These are phyloP conservation scores for Noccaea caerulescens DNA, from an alignment of 345 rosid genomes.

Conservation along the genomic window DNA sequence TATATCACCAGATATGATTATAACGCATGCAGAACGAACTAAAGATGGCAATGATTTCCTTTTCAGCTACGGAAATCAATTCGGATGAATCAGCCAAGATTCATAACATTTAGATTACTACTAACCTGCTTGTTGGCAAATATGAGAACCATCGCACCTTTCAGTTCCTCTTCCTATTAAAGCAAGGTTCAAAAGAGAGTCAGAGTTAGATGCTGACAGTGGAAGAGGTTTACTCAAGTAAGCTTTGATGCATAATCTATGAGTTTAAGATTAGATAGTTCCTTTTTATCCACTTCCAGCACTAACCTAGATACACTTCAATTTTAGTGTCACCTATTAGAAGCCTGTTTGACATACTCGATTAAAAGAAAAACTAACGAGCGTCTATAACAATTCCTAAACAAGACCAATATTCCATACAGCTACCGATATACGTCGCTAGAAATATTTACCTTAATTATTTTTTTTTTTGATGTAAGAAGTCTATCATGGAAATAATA, in stretches of 20 bases:
- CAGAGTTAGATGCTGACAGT: neutral
- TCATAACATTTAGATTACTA: constrained; percentile 12
- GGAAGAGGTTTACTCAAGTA: neutral
- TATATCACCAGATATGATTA: neutral
- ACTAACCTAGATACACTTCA: constrained; percentile 14
- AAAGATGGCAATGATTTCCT: constrained; percentile 39
- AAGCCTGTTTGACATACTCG: constrained; percentile 4
- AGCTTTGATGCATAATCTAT: neutral
- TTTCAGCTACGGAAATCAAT: neutral
- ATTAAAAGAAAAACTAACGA: neutral
- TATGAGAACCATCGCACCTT: constrained; percentile 58
- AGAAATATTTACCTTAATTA: neutral
- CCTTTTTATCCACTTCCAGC: neutral
- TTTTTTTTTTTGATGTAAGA: neutral
- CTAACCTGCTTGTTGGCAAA: constrained; percentile 67
- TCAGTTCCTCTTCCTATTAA: constrained; percentile 58
- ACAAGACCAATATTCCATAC: neutral
- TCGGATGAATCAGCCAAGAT: constrained; percentile 37
- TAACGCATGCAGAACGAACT: neutral
- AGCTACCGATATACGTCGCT: constrained; percentile 1
- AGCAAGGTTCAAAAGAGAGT: constrained; percentile 4
- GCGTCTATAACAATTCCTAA: constrained; percentile 7
- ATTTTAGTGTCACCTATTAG: neutral
- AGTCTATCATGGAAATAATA: neutral
- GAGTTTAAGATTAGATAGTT: neutral